Base-by-base conservation (phyloP, 2,329 filamentous ascomycete species). In the Ascocoryne sarcoides region DNA sequence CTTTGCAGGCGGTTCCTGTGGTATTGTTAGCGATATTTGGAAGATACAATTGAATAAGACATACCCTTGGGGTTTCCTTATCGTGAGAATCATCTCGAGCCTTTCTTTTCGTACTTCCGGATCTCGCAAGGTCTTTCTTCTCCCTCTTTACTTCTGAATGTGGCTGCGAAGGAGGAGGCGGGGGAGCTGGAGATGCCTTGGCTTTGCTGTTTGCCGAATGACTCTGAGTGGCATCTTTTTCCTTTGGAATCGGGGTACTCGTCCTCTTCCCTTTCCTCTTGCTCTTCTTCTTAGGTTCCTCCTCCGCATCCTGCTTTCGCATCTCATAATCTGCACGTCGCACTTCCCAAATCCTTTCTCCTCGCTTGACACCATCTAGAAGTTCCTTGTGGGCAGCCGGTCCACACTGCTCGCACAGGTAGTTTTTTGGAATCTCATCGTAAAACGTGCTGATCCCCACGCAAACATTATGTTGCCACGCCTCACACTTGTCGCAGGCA, bases 381-480 rank as follows among this genome's bases (percentile, higher is more conserved):
- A 95, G 76, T 45, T 82, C 79, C 51, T 77, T 79, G 65, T 98
- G 92, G 3, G 20, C 5, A 9, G 87, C 75, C 1, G 92, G 92
- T 38, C 75, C 75, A 67, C 92, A 96, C 63, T 82, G 69, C 63
- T 98, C 92, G 65, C 92, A 98, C 64, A 83, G 93, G 66, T 98
- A 98, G 62, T 84, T 73, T 45, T 84, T 84, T 20, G 84, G 82
- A 40, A 86, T 72, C 55, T 89, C 78, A 44, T 89, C 61, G 21
- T 81, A 76, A 53, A 84, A 87, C 34, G 82, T 78, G 55, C 74
- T 79, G 59, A 95, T 76, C 39, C 86, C 87, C 70, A 98, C 86
- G 60, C 92, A 98, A 48, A 93, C 82, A 57, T 95, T 95, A 64
- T 98, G 92, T 64, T 98, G 92, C 92, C 92, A 98, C 31, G 83